These are phyloP conservation scores for Telfairia occidentalis DNA, from an alignment of 331 rosid genomes.

Conservation along the genomic window DNA sequence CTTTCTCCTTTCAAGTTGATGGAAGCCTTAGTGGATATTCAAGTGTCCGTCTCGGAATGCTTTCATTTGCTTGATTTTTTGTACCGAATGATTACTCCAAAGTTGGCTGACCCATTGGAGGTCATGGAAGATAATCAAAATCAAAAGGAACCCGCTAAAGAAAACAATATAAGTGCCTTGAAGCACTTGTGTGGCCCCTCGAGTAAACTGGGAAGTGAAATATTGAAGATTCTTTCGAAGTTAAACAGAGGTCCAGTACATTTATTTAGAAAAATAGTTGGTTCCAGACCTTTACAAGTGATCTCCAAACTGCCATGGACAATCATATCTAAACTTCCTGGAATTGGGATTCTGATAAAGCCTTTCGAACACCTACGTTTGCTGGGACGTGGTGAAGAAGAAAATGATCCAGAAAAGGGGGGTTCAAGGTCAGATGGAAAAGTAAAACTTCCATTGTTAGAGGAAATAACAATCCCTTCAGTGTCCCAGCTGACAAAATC, in stretches of 20 bases:
- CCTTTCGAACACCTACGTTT: slow-evolving; percentile 34
- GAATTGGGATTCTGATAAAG: slow-evolving; percentile 26
- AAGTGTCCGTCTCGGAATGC: slow-evolving; percentile 23
- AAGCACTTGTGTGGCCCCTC: neutral
- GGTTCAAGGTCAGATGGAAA: slow-evolving; percentile 12
- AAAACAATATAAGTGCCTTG: slow-evolving; percentile 14
- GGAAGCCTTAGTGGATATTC: slow-evolving; percentile 20
- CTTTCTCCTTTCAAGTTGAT: slow-evolving; percentile 48
- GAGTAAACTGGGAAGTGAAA: slow-evolving; percentile 17
- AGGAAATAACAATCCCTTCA: slow-evolving; percentile 60
- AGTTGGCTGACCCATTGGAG: slow-evolving; percentile 19
- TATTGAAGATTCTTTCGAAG: slow-evolving; percentile 50
- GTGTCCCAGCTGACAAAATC: slow-evolving; percentile 34
- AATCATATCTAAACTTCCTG: slow-evolving; percentile 51
- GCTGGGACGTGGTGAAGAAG: slow-evolving; percentile 24
- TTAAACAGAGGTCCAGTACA: slow-evolving; percentile 33
- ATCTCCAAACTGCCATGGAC: slow-evolving; percentile 50
- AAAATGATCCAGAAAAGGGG: slow-evolving; percentile 20
- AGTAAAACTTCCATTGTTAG: slow-evolving; percentile 37
- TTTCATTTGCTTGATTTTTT: slow-evolving; percentile 57
- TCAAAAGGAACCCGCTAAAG: slow-evolving; percentile 8
- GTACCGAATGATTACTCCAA: slow-evolving; percentile 42
- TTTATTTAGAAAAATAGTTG: slow-evolving; percentile 22
- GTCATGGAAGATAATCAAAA: slow-evolving; percentile 20
- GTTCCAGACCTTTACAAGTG: slow-evolving; percentile 41